Evolutionary conservation across 768 basidiomycete genomes (phyloP).

Genomic region (Mycena haematopus): DNA sequence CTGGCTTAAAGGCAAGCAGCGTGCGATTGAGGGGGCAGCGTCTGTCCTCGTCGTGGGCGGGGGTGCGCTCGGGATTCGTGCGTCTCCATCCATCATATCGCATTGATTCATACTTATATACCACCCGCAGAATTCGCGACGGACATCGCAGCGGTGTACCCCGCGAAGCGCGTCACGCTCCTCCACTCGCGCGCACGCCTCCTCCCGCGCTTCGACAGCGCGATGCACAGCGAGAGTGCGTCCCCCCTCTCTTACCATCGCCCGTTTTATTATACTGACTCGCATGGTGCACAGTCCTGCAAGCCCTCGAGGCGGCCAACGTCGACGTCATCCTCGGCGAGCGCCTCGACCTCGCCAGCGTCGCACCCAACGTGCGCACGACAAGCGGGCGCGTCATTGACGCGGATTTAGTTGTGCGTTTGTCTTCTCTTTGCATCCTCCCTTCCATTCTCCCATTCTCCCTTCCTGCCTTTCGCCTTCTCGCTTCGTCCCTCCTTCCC

Average conservation of each 20-base stretch:
- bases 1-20: slow-evolving; percentile 60
- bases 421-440: too few relatives aligned
- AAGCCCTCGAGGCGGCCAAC: slow-evolving; percentile 47
- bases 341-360: slow-evolving; percentile 52
- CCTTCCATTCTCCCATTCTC: too few relatives aligned
- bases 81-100: slow-evolving; percentile 32
- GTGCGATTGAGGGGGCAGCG: slow-evolving; percentile 49
- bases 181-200: slow-evolving; percentile 64
- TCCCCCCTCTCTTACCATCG: not conserved
- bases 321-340: slow-evolving; percentile 61
- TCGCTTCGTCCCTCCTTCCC: too few relatives aligned
- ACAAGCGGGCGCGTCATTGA: slow-evolving; percentile 55
- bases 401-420: slow-evolving; percentile 59
- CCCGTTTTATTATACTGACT: too few relatives aligned
- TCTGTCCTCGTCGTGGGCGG: slow-evolving; percentile 73
- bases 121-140: slow-evolving; percentile 60
- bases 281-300: slow-evolving; percentile 38
- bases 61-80: slow-evolving; percentile 76
- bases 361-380: slow-evolving; percentile 46
- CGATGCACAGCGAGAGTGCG: slow-evolving; percentile 60
- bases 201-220: slow-evolving; percentile 57
- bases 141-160: slow-evolving; percentile 63
- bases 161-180: slow-evolving; percentile 59
- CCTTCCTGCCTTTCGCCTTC: too few relatives aligned
- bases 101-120: not conserved